Percentiles rank a stretch among this genome's conserved stretches.
These are phyloP conservation scores for Alternaria metachromatica DNA, from an alignment of 2,329 filamentous ascomycete genomes.

Conservation along the genomic window DNA sequence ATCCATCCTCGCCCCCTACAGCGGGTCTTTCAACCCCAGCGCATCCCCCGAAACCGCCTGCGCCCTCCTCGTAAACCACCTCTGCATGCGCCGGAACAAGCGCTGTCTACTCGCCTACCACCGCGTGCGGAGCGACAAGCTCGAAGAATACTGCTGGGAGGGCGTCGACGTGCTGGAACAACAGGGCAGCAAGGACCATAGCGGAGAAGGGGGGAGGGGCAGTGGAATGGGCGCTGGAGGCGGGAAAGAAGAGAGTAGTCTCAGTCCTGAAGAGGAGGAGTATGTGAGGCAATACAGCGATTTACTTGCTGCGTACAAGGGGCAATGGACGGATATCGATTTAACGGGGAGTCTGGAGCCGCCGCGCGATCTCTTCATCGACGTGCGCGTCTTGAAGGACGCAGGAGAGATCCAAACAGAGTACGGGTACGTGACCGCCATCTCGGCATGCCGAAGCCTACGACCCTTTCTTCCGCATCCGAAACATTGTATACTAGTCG, in stretches of 20 bases:
- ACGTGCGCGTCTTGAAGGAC: conserved; percentile 94
- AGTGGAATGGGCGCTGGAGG: conserved; percentile 53
- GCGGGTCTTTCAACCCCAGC: conserved; percentile 83
- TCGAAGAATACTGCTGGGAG: conserved; percentile 93
- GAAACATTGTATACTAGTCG: neutral
- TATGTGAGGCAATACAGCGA: conserved; percentile 93
- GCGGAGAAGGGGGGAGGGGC: conserved; percentile 41
- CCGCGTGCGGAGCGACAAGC: conserved; percentile 83
- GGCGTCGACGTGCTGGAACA: conserved; percentile 82
- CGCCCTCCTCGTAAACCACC: conserved; percentile 87
- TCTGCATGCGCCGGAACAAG: conserved; percentile 96
- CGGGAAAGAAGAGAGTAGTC: conserved; percentile 68
- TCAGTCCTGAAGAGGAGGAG: conserved; percentile 96
- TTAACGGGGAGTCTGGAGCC: conserved; percentile 92
- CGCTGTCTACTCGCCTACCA: conserved; percentile 95
- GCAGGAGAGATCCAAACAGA: conserved; percentile 99
- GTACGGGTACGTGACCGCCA: conserved; percentile 75
- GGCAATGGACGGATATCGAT: conserved; percentile 98
- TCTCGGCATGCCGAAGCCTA: neutral
- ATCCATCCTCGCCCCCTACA: conserved; percentile 79
- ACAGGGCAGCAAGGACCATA: conserved; percentile 35
- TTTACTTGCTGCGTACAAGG: conserved; percentile 93
- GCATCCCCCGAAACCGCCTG: conserved; percentile 84
- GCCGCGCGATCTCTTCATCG: conserved; percentile 94
- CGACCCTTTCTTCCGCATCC: neutral